phyloP scores from a whole-genome alignment of 108 stramenopile species.

The Skeletonema costatum region DNA sequence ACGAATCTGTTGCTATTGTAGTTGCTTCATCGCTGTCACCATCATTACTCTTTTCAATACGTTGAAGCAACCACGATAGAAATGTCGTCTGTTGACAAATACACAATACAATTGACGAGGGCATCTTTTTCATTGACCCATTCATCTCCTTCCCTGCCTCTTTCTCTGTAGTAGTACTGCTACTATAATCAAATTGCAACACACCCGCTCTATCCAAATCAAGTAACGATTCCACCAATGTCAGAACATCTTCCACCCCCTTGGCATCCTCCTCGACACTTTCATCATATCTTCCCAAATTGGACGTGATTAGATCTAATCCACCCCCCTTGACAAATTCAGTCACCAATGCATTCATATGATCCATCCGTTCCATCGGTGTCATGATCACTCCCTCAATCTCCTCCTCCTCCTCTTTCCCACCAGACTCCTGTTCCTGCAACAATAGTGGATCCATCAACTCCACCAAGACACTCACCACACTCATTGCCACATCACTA shows the following conservation, averaged over 20 bases:
- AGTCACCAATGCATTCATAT: constrained; percentile 22
- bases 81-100: constrained; percentile 59
- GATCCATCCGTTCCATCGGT: not conserved
- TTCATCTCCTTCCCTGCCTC: constrained; percentile 5
- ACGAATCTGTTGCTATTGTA: not conserved
- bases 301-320: constrained; percentile 27
- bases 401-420: not conserved
- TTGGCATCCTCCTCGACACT: constrained; percentile 58
- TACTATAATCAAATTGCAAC: constrained; percentile 2
- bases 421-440: constrained; percentile 6
- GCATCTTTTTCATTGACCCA: not conserved
- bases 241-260: constrained; percentile 62
- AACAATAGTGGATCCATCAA: constrained; percentile 69
- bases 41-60: constrained; percentile 30
- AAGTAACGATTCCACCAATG: constrained; percentile 67
- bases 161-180: no score
- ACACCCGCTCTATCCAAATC: constrained; percentile 61
- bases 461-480: constrained; percentile 66
- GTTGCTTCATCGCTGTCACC: not conserved
- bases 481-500: constrained; percentile 59
- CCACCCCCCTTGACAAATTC: constrained; percentile 36
- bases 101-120: constrained; percentile 39
- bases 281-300: constrained; percentile 39
- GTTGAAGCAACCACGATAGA: constrained; percentile 66
- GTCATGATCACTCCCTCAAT: not conserved